Evolutionary conservation across 2,329 filamentous ascomycete genomes (phyloP), one percentile per base, ranked within the genome.

Genomic region (Ophiostoma sp.): DNA sequence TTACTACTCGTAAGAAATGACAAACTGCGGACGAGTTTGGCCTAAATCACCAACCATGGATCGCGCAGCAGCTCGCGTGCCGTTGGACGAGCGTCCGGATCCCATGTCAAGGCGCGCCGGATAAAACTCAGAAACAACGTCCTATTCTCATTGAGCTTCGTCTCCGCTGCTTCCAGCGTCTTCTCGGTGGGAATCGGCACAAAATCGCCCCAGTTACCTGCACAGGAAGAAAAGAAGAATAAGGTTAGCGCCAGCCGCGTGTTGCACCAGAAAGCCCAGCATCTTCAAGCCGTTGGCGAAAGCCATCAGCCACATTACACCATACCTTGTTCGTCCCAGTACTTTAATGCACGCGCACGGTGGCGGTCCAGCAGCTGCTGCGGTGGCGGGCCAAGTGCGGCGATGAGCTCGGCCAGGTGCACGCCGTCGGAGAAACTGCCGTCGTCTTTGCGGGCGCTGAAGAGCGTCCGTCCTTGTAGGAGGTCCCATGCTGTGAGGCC

Each of bases 31-130:
- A 27, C 27, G 27, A 27, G 27, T 27, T 27, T 45, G 42, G 45
- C 45, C 4, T 47, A 47, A 47, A 5, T 62, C 9, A 1, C 9
- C 5, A 62, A 36, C 55, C 55, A 62, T 14, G 55, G 55, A 38
- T 62, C 55, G 5, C 27, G 4, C 12, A 62, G 36, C 55, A 62
- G 55, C 55, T 62, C 55, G 55, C 55, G 55, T 16, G 55, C 55
- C 27, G 55, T 62, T 16, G 55, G 55, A 5, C 55, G 27, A 11
- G 11, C 55, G 0, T 62, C 11, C 27, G 55, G 55, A 14, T 62
- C 55, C 55, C 55, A 62, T 6, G 36, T 40, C 27, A 62, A 36
- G 55, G 55, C 9, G 55, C 55, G 55, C 18, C 55, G 55, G 18
- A 62, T 40, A 41, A 62, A 62, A 16, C 11, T 2, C 27, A 62